These are phyloP conservation scores for Neocatenulostroma microsporum DNA, from an alignment of 2,329 filamentous ascomycete genomes.

Conservation along the genomic window DNA sequence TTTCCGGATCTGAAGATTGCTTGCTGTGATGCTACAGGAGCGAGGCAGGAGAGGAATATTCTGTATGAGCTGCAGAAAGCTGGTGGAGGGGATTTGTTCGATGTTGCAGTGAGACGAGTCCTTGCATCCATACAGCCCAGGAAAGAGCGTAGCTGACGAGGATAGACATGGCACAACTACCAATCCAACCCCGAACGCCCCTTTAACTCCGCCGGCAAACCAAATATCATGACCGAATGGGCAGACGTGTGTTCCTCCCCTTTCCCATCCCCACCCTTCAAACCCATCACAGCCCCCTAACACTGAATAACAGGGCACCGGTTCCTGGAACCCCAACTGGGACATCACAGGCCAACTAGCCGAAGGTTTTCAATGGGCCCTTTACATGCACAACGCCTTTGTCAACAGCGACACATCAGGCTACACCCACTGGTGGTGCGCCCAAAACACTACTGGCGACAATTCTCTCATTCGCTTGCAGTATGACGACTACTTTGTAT, in stretches of 20 bases:
- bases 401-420: constrained; percentile 9
- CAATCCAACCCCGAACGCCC: constrained; percentile 15
- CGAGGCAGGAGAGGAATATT: constrained; percentile 15
- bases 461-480: too few relatives aligned
- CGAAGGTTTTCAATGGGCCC: constrained; percentile 22
- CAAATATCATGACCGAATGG: constrained; percentile 19
- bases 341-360: constrained; percentile 12
- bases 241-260: constrained; percentile 11
- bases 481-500: constrained; percentile 12
- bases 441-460: neutral
- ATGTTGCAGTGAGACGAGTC: too few relatives aligned
- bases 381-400: constrained; percentile 22
- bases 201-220: constrained; percentile 14
- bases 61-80: constrained; percentile 14
- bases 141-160: too few relatives aligned
- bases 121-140: too few relatives aligned
- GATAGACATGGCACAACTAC: constrained; percentile 21
- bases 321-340: constrained; percentile 14
- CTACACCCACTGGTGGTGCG: constrained; percentile 18
- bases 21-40: constrained; percentile 19
- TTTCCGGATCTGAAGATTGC: constrained; percentile 14
- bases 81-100: constrained; percentile 14
- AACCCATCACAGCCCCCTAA: too few relatives aligned
- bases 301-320: too few relatives aligned
- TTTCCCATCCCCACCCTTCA: too few relatives aligned